Evolutionary conservation across 176 grass and related monocot species (phyloP).

Genomic region (Canna indica): DNA sequence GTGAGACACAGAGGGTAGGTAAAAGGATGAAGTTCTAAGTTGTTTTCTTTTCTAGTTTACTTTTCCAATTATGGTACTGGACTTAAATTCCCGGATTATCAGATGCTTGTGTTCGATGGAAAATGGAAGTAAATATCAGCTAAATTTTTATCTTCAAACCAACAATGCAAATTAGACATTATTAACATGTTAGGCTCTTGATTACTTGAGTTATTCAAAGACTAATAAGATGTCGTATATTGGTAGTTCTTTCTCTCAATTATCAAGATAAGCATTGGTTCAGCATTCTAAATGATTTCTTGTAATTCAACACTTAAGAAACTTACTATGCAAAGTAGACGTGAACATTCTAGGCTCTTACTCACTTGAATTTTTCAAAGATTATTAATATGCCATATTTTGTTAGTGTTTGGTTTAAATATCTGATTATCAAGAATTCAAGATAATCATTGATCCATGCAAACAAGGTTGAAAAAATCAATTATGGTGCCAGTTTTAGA

Average conservation of each 20-base stretch:
- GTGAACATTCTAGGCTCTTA: not conserved
- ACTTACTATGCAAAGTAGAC: not conserved
- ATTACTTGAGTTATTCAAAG: too few relatives aligned
- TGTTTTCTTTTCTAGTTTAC: conserved; percentile 5
- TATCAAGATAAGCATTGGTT: too few relatives aligned
- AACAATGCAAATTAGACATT: too few relatives aligned
- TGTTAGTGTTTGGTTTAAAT: not conserved
- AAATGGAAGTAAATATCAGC: not conserved
- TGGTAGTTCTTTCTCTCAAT: too few relatives aligned
- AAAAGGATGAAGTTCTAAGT: conserved; percentile 11
- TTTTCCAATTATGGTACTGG: not conserved
- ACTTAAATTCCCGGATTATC: not conserved
- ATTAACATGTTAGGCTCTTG: too few relatives aligned
- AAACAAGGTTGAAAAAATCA: too few relatives aligned
- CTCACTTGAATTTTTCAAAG: not conserved
- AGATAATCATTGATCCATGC: not conserved
- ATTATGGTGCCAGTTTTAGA: too few relatives aligned
- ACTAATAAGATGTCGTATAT: too few relatives aligned
- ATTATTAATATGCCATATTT: not conserved
- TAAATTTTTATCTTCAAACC: not conserved
- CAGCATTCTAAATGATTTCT: too few relatives aligned
- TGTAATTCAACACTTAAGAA: too few relatives aligned
- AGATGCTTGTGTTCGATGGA: not conserved
- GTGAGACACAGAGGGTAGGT: conserved; percentile 72
- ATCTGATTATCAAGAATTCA: not conserved